Conservation (phyloP, 306 rosid species). For the Vachellia collinsii region DNA sequence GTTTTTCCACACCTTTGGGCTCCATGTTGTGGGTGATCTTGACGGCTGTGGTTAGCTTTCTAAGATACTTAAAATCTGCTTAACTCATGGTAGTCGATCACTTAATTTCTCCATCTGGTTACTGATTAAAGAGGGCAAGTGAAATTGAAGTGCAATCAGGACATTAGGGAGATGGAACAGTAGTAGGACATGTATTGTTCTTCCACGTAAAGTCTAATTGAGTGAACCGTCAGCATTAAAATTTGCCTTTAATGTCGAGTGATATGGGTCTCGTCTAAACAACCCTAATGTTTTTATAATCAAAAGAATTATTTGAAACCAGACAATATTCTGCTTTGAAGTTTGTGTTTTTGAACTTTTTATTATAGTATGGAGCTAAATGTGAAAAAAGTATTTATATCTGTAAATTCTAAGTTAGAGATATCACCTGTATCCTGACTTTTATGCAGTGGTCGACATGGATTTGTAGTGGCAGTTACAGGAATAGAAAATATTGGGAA, state of each 20-base stretch:
- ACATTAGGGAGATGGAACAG: not conserved
- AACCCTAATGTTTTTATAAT: not conserved
- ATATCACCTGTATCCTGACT: conserved; percentile 13
- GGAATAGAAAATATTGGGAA: conserved; percentile 86
- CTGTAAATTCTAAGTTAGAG: conserved; percentile 3
- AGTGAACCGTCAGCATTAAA: not conserved
- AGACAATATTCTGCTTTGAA: not conserved
- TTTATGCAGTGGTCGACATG: conserved; percentile 77
- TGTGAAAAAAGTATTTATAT: not conserved
- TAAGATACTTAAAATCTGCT: no score
- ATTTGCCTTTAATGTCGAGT: not conserved
- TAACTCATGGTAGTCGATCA: no score
- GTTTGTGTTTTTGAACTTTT: not conserved
- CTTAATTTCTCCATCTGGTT: no score
- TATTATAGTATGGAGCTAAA: not conserved
- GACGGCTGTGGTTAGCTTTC: no score
- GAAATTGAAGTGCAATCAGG: not conserved
- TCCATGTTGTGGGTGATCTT: not conserved
- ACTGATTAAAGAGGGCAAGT: not conserved
- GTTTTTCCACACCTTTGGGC: not conserved
- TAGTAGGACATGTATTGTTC: not conserved
- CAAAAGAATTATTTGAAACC: not conserved
- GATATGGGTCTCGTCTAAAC: not conserved
- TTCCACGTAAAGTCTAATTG: not conserved
- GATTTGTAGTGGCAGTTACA: conserved; percentile 91